Percentiles rank a stretch among this genome's conserved stretches.
Conservation (phyloP, 768 basidiomycete species). For the Boletus vermiculosoides region DNA sequence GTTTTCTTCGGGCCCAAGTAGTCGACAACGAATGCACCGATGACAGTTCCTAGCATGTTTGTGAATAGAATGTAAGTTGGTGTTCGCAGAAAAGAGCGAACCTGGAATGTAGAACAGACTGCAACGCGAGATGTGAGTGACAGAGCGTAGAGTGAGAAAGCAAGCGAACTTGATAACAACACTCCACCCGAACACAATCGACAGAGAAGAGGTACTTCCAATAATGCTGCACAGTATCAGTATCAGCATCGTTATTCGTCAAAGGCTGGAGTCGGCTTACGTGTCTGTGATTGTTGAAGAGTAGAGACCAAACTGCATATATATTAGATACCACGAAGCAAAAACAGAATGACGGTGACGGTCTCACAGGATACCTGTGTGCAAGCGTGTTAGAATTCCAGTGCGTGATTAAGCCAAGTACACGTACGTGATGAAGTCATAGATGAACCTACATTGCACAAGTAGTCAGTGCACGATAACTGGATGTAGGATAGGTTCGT, state of each 20-base stretch:
- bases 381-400: neutral
- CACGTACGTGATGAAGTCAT: slow-evolving; percentile 76
- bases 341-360: neutral
- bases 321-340: neutral
- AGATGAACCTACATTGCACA: slow-evolving; percentile 54
- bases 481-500: neutral
- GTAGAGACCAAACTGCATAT: slow-evolving; percentile 70
- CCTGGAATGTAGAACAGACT: slow-evolving; percentile 71
- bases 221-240: slow-evolving; percentile 48
- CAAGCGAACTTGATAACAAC: slow-evolving; percentile 73
- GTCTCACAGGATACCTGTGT: slow-evolving; percentile 60
- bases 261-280: slow-evolving; percentile 35
- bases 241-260: neutral
- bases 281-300: slow-evolving; percentile 71
- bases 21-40: slow-evolving; percentile 76
- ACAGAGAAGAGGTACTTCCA: slow-evolving; percentile 48
- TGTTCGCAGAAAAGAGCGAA: neutral
- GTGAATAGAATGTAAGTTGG: slow-evolving; percentile 11
- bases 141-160: neutral
- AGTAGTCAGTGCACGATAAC: neutral
- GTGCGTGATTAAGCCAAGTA: neutral
- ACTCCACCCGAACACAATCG: slow-evolving; percentile 77
- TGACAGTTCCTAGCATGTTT: slow-evolving; percentile 47
- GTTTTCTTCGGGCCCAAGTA: slow-evolving; percentile 72
- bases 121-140: slow-evolving; percentile 7